phyloP scores from a whole-genome alignment of 306 rosid species.

The Pachyrhizus erosus region DNA sequence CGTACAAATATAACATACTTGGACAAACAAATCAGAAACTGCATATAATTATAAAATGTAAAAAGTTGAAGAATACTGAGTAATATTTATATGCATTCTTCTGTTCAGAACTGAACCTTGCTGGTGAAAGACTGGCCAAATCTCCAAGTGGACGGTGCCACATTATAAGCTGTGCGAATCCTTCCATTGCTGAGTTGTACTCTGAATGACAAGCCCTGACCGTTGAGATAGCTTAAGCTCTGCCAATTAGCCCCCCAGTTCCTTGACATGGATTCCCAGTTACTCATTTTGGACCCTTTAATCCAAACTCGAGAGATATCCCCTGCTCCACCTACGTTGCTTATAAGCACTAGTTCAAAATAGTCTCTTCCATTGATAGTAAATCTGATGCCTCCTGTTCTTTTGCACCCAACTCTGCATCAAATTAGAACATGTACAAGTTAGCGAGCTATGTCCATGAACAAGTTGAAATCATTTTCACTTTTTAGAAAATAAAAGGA shows the following conservation, averaged over 20 bases:
- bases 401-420: slow-evolving; percentile 61
- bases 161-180: slow-evolving; percentile 44
- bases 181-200: slow-evolving; percentile 54
- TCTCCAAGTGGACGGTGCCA: slow-evolving; percentile 58
- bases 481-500: background rate
- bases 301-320: slow-evolving; percentile 62
- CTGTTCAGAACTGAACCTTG: slow-evolving; percentile 43
- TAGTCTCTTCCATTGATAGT: slow-evolving; percentile 56
- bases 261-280: slow-evolving; percentile 65
- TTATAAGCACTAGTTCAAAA: slow-evolving; percentile 60
- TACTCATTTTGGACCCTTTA: slow-evolving; percentile 57
- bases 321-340: slow-evolving; percentile 64
- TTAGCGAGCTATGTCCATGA: background rate
- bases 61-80: slow-evolving; percentile 9
- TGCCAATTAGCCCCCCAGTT: slow-evolving; percentile 70
- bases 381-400: slow-evolving; percentile 60
- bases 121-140: slow-evolving; percentile 64
- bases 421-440: slow-evolving; percentile 1
- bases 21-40: background rate
- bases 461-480: background rate
- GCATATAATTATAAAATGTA: background rate
- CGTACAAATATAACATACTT: background rate
- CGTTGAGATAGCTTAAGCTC: slow-evolving; percentile 58
- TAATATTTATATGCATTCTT: background rate
- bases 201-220: slow-evolving; percentile 66